phyloP scores from a whole-genome alignment of 352 stramenopile genomes.

The Phytophthora cactorum region DNA sequence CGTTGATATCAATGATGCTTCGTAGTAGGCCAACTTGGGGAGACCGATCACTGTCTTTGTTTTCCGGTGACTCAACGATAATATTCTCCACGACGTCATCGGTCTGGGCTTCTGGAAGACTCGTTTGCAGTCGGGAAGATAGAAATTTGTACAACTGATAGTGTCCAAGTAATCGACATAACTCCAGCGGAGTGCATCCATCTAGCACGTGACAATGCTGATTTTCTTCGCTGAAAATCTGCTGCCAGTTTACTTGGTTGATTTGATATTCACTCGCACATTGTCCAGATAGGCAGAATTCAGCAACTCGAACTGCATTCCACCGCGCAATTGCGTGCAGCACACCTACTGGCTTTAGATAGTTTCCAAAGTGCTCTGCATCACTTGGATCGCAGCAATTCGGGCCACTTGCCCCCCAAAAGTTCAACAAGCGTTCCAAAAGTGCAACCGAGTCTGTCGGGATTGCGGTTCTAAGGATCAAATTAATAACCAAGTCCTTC shows the following conservation, averaged over 20 bases:
- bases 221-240: slow-evolving; percentile 4
- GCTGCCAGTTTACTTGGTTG: slow-evolving; percentile 11
- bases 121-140: slow-evolving; percentile 1
- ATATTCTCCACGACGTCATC: background rate
- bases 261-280: background rate
- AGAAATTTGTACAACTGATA: slow-evolving; percentile 19
- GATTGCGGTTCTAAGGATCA: slow-evolving; percentile 23
- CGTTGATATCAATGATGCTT: slow-evolving; percentile 27
- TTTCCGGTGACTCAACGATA: background rate
- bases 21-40: slow-evolving; percentile 23
- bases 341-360: slow-evolving; percentile 4
- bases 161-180: slow-evolving; percentile 40
- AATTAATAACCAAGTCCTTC: slow-evolving; percentile 7
- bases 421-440: slow-evolving; percentile 8
- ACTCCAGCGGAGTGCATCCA: slow-evolving; percentile 31
- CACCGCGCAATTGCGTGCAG: slow-evolving; percentile 37
- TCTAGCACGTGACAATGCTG: slow-evolving; percentile 16
- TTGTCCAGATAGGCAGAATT: slow-evolving; percentile 13
- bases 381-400: background rate
- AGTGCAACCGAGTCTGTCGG: slow-evolving; percentile 21
- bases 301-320: slow-evolving; percentile 41
- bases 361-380: background rate
- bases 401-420: background rate
- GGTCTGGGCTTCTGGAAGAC: background rate
- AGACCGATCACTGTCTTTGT: background rate